phyloP scores from a whole-genome alignment of 2,329 filamentous ascomycete genomes.

The Claviceps monticola region DNA sequence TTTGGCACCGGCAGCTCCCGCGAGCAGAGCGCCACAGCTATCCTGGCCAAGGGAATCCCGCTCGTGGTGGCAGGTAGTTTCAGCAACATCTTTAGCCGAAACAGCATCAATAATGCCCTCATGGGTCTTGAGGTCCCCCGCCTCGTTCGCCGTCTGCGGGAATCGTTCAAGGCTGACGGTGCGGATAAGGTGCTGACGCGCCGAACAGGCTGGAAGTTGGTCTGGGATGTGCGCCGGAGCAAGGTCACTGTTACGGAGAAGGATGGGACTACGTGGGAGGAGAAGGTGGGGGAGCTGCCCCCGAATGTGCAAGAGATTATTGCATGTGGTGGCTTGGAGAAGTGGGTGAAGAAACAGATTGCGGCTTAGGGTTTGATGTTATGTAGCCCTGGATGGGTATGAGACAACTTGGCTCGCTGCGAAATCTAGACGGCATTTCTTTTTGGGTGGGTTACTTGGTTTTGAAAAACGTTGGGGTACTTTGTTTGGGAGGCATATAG shows the following conservation, averaged over 20 bases:
- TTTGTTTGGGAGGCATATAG: not conserved
- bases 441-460: not conserved
- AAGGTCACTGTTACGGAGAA: slow-evolving; percentile 56
- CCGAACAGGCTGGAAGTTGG: slow-evolving; percentile 64
- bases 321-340: slow-evolving; percentile 62
- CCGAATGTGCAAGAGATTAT: slow-evolving; percentile 82
- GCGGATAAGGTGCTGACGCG: slow-evolving; percentile 1
- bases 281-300: slow-evolving; percentile 72
- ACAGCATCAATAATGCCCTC: slow-evolving; percentile 68
- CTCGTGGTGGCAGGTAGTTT: slow-evolving; percentile 73
- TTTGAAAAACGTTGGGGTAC: not conserved
- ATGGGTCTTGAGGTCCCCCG: slow-evolving; percentile 57
- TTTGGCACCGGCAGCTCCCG: slow-evolving; percentile 62
- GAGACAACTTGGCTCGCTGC: too few relatives aligned
- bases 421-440: not conserved
- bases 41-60: slow-evolving; percentile 67
- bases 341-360: slow-evolving; percentile 67
- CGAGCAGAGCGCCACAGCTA: slow-evolving; percentile 76
- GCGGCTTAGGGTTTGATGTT: not conserved
- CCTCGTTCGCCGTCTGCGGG: slow-evolving; percentile 51
- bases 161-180: slow-evolving; percentile 35
- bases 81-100: slow-evolving; percentile 68
- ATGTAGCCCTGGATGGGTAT: not conserved
- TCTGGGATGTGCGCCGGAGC: slow-evolving; percentile 66
- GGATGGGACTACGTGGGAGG: slow-evolving; percentile 54